Percentiles rank a stretch among this genome's conserved stretches.
These are phyloP conservation scores for Fonsecaea monophora DNA, from an alignment of 2,329 filamentous ascomycete genomes.

Conservation along the genomic window DNA sequence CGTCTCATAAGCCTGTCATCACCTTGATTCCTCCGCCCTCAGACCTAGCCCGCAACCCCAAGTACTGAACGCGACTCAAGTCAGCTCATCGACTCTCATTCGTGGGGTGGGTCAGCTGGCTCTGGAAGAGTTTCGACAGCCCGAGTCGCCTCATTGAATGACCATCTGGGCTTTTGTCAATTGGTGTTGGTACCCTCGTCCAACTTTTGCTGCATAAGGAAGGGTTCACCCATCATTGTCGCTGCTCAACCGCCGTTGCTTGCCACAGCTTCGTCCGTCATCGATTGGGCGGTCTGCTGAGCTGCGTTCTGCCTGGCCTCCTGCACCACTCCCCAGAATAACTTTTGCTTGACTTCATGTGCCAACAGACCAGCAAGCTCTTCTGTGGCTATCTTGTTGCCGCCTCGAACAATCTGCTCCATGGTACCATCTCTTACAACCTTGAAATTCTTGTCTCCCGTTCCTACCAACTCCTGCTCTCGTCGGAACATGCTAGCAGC, in stretches of 20 bases:
- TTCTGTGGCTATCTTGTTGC: conserved; percentile 64
- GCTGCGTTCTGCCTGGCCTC: conserved; percentile 35
- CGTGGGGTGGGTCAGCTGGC: neutral
- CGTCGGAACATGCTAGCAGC: conserved; percentile 26
- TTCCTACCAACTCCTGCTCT: conserved; percentile 37
- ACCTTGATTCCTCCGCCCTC: neutral
- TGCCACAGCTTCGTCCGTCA: conserved; percentile 16
- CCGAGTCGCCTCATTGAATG: neutral
- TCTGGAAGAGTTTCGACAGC: neutral
- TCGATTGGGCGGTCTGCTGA: conserved; percentile 27
- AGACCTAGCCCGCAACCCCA: neutral
- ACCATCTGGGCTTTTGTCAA: neutral
- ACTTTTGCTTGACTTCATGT: conserved; percentile 59
- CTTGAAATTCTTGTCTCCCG: conserved; percentile 41
- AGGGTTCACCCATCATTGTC: neutral
- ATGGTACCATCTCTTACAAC: conserved; percentile 53
- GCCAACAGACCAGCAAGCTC: conserved; percentile 57
- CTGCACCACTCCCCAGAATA: conserved; percentile 55
- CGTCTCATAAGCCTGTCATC: neutral
- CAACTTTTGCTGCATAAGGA: neutral
- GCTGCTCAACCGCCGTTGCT: conserved; percentile 15
- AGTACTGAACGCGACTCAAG: neutral
- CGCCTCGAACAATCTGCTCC: conserved; percentile 62
- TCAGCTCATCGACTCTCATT: neutral
- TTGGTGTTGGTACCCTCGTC: neutral